Conservation (phyloP, 768 basidiomycete genomes). For the Pleurotus giganteus region DNA sequence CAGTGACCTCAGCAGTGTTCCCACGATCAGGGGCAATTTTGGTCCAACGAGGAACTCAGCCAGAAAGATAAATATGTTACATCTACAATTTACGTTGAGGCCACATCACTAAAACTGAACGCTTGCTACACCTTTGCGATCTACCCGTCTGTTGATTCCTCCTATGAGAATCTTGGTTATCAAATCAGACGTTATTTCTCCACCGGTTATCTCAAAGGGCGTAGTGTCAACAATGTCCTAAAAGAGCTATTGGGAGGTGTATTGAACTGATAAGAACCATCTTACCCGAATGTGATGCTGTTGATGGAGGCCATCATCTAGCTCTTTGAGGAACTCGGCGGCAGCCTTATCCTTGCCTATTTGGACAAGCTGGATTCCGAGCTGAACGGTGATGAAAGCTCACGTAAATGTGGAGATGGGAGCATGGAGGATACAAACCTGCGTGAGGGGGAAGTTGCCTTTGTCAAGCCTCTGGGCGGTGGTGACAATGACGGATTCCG, state of each 20-base stretch:
- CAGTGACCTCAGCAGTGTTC: not conserved
- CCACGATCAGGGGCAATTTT: not conserved
- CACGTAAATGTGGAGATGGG: not conserved
- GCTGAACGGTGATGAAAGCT: slow-evolving; percentile 27
- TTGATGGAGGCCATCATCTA: slow-evolving; percentile 55
- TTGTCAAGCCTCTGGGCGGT: slow-evolving; percentile 50
- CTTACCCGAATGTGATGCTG: slow-evolving; percentile 45
- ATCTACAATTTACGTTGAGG: not conserved
- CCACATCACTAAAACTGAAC: not conserved
- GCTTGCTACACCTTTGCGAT: slow-evolving; percentile 14
- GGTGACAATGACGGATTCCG: slow-evolving; percentile 43
- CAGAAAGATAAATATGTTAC: not conserved
- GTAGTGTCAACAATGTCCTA: slow-evolving; percentile 76
- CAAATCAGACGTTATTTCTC: slow-evolving; percentile 41
- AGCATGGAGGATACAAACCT: slow-evolving; percentile 32
- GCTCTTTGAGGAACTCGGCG: slow-evolving; percentile 44
- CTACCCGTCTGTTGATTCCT: slow-evolving; percentile 53
- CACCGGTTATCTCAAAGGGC: slow-evolving; percentile 40
- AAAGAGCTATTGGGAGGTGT: not conserved
- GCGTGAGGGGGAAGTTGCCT: slow-evolving; percentile 47
- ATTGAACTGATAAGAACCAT: slow-evolving; percentile 12
- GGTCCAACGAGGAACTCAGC: not conserved
- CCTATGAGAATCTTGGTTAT: slow-evolving; percentile 65
- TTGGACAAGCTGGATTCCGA: slow-evolving; percentile 74
- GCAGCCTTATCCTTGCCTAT: slow-evolving; percentile 45